Percentiles rank a stretch among this genome's conserved stretches.
phyloP scores from a whole-genome alignment of 2,329 filamentous ascomycete genomes.

The Boeremia lycopersici region DNA sequence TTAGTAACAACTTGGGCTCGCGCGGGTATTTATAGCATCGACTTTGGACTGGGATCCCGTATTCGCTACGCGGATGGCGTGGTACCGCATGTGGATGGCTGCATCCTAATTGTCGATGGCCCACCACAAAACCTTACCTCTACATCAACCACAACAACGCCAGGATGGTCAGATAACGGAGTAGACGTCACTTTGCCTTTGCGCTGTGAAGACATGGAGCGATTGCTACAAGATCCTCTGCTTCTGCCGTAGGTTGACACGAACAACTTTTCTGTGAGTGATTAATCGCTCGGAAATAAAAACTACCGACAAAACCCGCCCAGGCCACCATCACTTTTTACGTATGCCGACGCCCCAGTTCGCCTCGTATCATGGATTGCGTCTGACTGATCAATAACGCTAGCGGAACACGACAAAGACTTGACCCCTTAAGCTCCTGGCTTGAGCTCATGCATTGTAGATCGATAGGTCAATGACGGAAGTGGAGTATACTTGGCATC shows the following conservation, averaged over 20 bases:
- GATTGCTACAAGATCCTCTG: constrained; percentile 4
- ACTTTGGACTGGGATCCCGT: constrained; percentile 10
- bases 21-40: constrained; percentile 7
- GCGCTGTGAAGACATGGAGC: constrained; percentile 5
- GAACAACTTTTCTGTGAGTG: not conserved
- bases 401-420: not conserved
- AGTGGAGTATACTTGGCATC: not conserved
- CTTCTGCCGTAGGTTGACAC: constrained; percentile 3
- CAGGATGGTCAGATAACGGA: not conserved
- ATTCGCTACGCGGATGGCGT: constrained; percentile 16
- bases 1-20: constrained; percentile 20
- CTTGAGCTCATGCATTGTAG: not conserved
- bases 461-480: not conserved
- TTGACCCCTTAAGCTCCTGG: not conserved
- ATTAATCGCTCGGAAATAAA: not conserved
- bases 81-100: constrained; percentile 9
- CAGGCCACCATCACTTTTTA: not conserved
- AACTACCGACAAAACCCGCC: not conserved
- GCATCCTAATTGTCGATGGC: constrained; percentile 10
- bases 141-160: not conserved
- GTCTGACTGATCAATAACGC: not conserved
- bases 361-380: not conserved
- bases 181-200: constrained; percentile 7
- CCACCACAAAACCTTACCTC: not conserved
- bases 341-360: not conserved